A percentile compares a stretch with the other conserved stretches of the same genome.
These are phyloP conservation scores for Schoenoplectus tabernaemontani DNA, from an alignment of 202 grass and related monocot genomes.

Conservation along the genomic window DNA sequence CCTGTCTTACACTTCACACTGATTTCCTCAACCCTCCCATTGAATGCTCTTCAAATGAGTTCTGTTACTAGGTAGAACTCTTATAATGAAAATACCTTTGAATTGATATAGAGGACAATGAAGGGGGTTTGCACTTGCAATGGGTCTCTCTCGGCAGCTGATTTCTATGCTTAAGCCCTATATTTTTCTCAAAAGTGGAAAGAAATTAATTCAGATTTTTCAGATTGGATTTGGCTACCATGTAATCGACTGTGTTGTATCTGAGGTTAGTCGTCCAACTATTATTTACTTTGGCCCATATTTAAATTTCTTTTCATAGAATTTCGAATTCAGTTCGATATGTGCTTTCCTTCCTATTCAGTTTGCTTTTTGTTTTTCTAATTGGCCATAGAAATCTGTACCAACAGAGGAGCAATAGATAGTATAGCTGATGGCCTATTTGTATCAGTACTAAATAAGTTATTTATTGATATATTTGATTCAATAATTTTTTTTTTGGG, in stretches of 20 bases:
- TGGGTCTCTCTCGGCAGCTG: slow-evolving; percentile 33
- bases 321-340: neutral
- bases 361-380: neutral
- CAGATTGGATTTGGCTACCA: slow-evolving; percentile 63
- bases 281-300: neutral
- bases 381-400: neutral
- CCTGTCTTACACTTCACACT: no score
- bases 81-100: neutral
- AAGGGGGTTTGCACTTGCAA: slow-evolving; percentile 24
- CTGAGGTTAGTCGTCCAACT: slow-evolving; percentile 25
- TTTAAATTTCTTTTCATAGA: neutral
- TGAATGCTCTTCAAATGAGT: neutral
- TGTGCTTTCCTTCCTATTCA: neutral
- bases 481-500: no score
- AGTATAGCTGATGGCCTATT: no score
- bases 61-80: neutral
- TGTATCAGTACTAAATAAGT: no score
- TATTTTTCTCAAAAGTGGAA: slow-evolving; percentile 55
- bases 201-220: slow-evolving; percentile 42
- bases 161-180: slow-evolving; percentile 42
- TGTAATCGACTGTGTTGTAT: slow-evolving; percentile 30
- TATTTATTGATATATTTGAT: no score
- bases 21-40: neutral
- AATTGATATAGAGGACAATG: slow-evolving; percentile 29
- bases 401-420: neutral